A percentile compares a stretch with the other conserved stretches of the same genome.
These are phyloP conservation scores for Boletus reticulatus DNA, from an alignment of 768 basidiomycete species.

Conservation along the genomic window DNA sequence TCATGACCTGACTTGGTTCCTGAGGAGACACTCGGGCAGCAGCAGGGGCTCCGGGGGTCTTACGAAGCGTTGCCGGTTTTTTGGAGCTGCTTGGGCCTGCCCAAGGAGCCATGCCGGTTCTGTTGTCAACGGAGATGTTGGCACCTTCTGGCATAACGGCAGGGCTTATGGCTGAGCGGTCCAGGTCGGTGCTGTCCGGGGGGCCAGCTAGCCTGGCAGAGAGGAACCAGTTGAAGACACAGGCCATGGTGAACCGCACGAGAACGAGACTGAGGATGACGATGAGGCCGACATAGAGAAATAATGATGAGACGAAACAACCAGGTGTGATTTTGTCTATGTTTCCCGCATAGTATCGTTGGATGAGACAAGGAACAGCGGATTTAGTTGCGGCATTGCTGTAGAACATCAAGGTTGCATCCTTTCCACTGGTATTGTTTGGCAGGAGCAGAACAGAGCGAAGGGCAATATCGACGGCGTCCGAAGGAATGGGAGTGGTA, in stretches of 20 bases:
- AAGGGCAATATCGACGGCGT: slow-evolving; percentile 80
- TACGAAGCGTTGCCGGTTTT: slow-evolving; percentile 44
- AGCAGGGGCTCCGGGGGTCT: slow-evolving; percentile 42
- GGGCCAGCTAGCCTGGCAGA: slow-evolving; percentile 79
- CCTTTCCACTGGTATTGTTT: slow-evolving; percentile 64
- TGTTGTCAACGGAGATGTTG: slow-evolving; percentile 90
- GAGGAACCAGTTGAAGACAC: slow-evolving; percentile 95
- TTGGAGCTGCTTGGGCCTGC: slow-evolving; percentile 56
- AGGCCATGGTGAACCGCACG: slow-evolving; percentile 94
- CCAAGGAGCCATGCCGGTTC: slow-evolving; percentile 93
- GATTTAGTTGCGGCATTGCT: slow-evolving; percentile 61
- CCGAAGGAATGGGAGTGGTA: slow-evolving; percentile 60
- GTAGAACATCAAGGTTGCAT: slow-evolving; percentile 86
- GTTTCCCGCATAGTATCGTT: slow-evolving; percentile 89
- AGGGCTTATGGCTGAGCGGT: slow-evolving; percentile 85
- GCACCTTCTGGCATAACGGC: slow-evolving; percentile 97
- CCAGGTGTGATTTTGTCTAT: slow-evolving; percentile 97
- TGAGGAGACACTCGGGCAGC: slow-evolving; percentile 45
- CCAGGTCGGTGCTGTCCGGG: slow-evolving; percentile 67
- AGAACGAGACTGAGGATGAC: slow-evolving; percentile 90
- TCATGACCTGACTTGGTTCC: slow-evolving; percentile 55
- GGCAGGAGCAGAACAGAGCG: slow-evolving; percentile 62
- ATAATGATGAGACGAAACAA: slow-evolving; percentile 86
- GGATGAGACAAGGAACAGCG: slow-evolving; percentile 75
- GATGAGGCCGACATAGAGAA: slow-evolving; percentile 87